Percentiles rank a stretch among this genome's conserved stretches.
Conservation (phyloP, 2,329 filamentous ascomycete genomes). For the Podosphaera xanthii region DNA sequence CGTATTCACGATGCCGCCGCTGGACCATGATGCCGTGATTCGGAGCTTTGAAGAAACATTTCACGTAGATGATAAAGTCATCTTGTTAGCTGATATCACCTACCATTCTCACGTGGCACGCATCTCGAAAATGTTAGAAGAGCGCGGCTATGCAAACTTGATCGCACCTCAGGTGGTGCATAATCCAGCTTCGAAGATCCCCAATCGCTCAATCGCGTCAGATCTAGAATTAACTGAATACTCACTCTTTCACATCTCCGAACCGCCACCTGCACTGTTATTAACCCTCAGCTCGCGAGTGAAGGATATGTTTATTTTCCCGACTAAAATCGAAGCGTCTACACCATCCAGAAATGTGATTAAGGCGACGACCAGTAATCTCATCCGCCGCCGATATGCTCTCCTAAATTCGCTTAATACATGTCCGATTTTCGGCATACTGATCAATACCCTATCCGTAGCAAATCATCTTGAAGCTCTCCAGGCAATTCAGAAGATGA, state of each 20-base stretch:
- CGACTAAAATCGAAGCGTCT: conserved; percentile 22
- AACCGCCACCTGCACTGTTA: conserved; percentile 59
- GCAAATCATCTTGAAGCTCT: conserved; percentile 74
- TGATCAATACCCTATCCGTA: conserved; percentile 88
- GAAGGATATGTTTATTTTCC: conserved; percentile 53
- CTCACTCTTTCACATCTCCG: conserved; percentile 65
- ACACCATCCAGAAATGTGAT: conserved; percentile 15
- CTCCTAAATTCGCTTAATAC: conserved; percentile 62
- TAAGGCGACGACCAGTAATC: conserved; percentile 22
- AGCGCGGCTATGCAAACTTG: conserved; percentile 44
- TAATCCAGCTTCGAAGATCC: conserved; percentile 57
- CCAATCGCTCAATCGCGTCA: conserved; percentile 44
- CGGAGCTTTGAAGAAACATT: conserved; percentile 46
- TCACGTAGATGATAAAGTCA: conserved; percentile 31
- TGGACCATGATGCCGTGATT: conserved; percentile 36
- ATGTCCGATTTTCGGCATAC: conserved; percentile 68
- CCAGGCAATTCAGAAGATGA: conserved; percentile 45
- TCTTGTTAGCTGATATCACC: conserved; percentile 76
- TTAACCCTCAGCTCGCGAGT: conserved; percentile 73
- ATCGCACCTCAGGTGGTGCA: conserved; percentile 51
- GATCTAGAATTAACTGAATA: conserved; percentile 22
- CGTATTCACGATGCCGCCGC: conserved; percentile 55
- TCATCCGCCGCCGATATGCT: conserved; percentile 69
- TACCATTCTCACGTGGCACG: conserved; percentile 51
- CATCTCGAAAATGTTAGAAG: conserved; percentile 30